Base-by-base conservation (phyloP, 2,329 filamentous ascomycete species). In the Exophiala xenobiotica region DNA sequence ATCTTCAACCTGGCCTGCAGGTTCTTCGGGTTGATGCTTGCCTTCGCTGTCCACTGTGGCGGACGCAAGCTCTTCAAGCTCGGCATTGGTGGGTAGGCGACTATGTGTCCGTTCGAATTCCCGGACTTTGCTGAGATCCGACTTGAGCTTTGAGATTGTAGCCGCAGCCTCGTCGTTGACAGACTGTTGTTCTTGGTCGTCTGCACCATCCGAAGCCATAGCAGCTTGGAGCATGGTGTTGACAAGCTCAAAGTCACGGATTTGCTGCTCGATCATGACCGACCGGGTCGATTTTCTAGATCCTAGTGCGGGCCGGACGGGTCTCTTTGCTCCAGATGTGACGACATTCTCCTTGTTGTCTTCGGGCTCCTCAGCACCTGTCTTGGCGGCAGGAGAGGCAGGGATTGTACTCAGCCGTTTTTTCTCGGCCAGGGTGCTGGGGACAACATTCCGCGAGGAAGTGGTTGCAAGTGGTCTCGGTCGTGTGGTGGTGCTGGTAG, bases 341-440 rank as follows among this genome's bases (percentile, higher is more conserved):
- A 31, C 19, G 3, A 43, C 39, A 48, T 56, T 54, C 35, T 57
- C 56, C 27, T 57, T 60, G 23, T 58, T 59, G 5, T 62, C 51
- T 24, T 55, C 70, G 46, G 66, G 64, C 0, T 64, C 56, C 22
- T 67, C 63, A 12, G 51, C 47, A 42, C 65, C 65, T 8, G 62
- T 54, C 51, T 67, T 68, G 8, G 63, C 56, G 9, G 63, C 56
- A n/a, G 63, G 59, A 6, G 65, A 61, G 3, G 62, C 58, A 46
- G 60, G 43, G 8, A 64, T 60, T 0, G 68, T 68, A 61, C 69
- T 72, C 49, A 70, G 52, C 26, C 70, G 62, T 57, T 68, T 72
- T 48, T 65, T 68, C 2, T 67, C 63, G 18, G 65, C 67, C 1
- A 60, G 2, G 5, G 59, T 59, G 53, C 14, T 57, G 35, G 22